These are phyloP conservation scores for Fusarium xylarioides DNA, from an alignment of 2,329 filamentous ascomycete species.

Conservation along the genomic window DNA sequence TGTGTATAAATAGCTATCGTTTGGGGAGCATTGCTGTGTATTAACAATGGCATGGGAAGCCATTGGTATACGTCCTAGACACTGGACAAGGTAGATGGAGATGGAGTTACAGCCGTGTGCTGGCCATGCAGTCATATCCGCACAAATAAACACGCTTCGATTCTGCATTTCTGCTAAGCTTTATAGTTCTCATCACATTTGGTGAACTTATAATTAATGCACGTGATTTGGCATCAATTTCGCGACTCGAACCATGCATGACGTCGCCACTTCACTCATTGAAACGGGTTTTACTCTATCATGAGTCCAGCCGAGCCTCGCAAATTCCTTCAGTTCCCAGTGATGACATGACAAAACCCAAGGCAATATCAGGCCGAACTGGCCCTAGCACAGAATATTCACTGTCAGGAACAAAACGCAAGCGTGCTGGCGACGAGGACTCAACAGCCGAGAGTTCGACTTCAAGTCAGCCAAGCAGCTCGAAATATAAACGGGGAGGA, in stretches of 20 bases:
- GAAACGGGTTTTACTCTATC: background rate
- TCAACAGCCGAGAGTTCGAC: slow-evolving; percentile 2
- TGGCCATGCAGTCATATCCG: slow-evolving; percentile 33
- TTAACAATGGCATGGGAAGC: slow-evolving; percentile 11
- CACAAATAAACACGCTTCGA: slow-evolving; percentile 32
- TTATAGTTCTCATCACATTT: background rate
- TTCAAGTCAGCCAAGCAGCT: slow-evolving; percentile 8
- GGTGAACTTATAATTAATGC: slow-evolving; percentile 2
- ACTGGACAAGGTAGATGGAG: slow-evolving; percentile 13
- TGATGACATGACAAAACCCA: slow-evolving; percentile 7
- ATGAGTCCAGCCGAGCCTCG: background rate
- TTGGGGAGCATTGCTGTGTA: slow-evolving; percentile 20
- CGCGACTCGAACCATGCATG: slow-evolving; percentile 40
- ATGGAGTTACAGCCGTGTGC: slow-evolving; percentile 23
- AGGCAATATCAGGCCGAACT: slow-evolving; percentile 2
- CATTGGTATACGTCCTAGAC: slow-evolving; percentile 7
- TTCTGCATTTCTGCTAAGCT: background rate
- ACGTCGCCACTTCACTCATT: slow-evolving; percentile 28
- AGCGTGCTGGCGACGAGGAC: slow-evolving; percentile 25
- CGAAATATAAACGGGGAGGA: background rate
- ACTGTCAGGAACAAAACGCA: slow-evolving; percentile 31
- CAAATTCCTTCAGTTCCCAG: background rate
- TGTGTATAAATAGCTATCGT: slow-evolving; percentile 31
- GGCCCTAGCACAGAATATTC: background rate
- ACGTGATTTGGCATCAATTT: slow-evolving; percentile 53